Evolutionary conservation across 345 rosid genomes (phyloP).

Genomic region (Camelina neglecta): DNA sequence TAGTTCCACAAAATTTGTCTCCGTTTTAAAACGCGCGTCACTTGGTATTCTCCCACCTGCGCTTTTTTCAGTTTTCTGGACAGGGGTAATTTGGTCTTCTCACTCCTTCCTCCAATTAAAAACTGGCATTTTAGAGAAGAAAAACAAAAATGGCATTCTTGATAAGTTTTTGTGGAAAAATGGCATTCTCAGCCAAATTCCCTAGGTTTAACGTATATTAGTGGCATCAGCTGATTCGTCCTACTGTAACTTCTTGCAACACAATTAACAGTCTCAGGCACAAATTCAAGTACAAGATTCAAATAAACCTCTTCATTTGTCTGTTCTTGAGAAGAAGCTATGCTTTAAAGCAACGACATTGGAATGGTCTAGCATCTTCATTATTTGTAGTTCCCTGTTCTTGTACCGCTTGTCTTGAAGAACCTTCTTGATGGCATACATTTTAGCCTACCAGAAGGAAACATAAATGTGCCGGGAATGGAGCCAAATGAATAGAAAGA

Average conservation of each 20-base stretch:
- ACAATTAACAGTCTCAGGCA: slow-evolving; percentile 86
- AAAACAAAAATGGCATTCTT: no score
- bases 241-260: slow-evolving; percentile 79
- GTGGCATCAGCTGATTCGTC: slow-evolving; percentile 84
- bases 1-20: no score
- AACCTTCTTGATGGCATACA: slow-evolving; percentile 96
- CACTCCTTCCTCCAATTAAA: no score
- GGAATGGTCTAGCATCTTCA: slow-evolving; percentile 98
- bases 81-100: no score
- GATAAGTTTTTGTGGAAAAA: no score
- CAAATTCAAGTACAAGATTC: slow-evolving; percentile 91
- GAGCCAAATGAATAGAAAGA: slow-evolving; percentile 14
- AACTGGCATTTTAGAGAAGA: no score
- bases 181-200: no score
- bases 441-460: slow-evolving; percentile 69
- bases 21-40: no score
- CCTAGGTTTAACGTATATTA: slow-evolving; percentile 74
- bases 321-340: slow-evolving; percentile 87
- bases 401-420: slow-evolving; percentile 95
- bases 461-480: slow-evolving; percentile 25
- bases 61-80: no score
- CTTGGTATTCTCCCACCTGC: no score
- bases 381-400: slow-evolving; percentile 89
- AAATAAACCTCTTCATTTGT: slow-evolving; percentile 88
- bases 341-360: slow-evolving; percentile 86